Evolutionary conservation across 2,329 filamentous ascomycete genomes (phyloP), one percentile per base, ranked within the genome.

Genomic region (Diaporthe citriasiana): DNA sequence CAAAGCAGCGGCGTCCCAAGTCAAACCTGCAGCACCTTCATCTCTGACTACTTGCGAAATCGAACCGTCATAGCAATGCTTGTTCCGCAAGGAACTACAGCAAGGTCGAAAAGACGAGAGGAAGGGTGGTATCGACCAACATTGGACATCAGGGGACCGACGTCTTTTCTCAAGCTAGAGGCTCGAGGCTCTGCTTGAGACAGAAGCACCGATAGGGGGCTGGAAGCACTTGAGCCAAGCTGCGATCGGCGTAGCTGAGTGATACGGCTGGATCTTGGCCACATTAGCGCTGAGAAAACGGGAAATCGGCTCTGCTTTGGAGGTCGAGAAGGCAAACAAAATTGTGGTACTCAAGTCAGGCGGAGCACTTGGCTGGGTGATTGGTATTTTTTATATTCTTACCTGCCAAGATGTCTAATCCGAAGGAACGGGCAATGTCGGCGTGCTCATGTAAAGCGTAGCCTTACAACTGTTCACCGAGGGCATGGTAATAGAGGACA

Each of bases 271-370:
- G 55, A 5, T 35, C 55, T 57, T 57, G 55, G 55, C 55, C 55
- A 38, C 55, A 38, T 57, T 57, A 38, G 55, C 12, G 55, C 55
- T 57, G 55, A 57, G 33, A n/a, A 38, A 38, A 57, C 33, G 55
- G 33, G 7, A 57, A 38, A n/a, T 13, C 19, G 19, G 55, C 30
- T 57, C 55, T 57, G 27, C 22, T n/a, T n/a, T 2, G 19, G 55
- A 57, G 33, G 13, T n/a, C 25, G 55, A 38, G 9, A 15, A 57
- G 55, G 19, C 19, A 8, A 7, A 57, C 55, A 38, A 57, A 15
- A n/a, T 7, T 15, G 10, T 57, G 55, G 55, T 13, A 25, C 0
- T 4, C 9, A n/a, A 38, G 55, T 6, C n/a, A 57, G 33, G 33
- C 33, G 15, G 55, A 35, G 8, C 22, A 22, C 55, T 57, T 38